Conservation (phyloP, 257 asterid genomes). For the Lantana camara region DNA sequence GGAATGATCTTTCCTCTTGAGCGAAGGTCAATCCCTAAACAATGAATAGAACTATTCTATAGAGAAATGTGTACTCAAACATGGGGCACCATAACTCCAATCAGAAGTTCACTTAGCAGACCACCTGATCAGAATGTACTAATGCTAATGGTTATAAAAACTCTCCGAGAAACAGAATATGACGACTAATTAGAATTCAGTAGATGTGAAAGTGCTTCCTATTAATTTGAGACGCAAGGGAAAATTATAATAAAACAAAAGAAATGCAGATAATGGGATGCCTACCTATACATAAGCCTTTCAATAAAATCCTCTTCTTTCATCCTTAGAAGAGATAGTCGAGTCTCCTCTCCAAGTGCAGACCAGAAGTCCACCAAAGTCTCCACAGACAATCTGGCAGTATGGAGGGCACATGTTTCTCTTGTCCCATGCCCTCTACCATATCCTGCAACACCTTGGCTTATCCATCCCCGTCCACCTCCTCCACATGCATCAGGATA, state of each 20-base stretch:
- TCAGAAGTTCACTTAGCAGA: neutral
- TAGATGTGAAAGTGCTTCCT: neutral
- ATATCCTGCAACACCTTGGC: slow-evolving; percentile 84
- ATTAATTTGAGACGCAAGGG: neutral
- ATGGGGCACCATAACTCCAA: slow-evolving; percentile 9
- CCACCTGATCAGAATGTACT: slow-evolving; percentile 1
- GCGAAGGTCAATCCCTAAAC: neutral
- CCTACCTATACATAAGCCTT: slow-evolving; percentile 92
- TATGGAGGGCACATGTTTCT: slow-evolving; percentile 98
- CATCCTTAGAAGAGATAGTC: slow-evolving; percentile 88
- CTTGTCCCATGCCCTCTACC: slow-evolving; percentile 92
- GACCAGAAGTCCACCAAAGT: slow-evolving; percentile 99
- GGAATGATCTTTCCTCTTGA: slow-evolving; percentile 1
- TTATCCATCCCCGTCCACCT: slow-evolving; percentile 98
- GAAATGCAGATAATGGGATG: slow-evolving; percentile 6
- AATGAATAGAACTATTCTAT: neutral
- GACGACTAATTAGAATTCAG: neutral
- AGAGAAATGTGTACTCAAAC: slow-evolving; percentile 13
- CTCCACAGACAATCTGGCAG: slow-evolving; percentile 94
- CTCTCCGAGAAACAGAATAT: neutral
- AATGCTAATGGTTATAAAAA: neutral
- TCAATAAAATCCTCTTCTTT: slow-evolving; percentile 98
- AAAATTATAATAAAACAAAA: slow-evolving; percentile 2
- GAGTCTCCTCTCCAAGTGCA: slow-evolving; percentile 97
- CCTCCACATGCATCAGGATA: slow-evolving; percentile 99